phyloP scores from a whole-genome alignment of 2,329 filamentous ascomycete species.

The Sphaerulina populicola region DNA sequence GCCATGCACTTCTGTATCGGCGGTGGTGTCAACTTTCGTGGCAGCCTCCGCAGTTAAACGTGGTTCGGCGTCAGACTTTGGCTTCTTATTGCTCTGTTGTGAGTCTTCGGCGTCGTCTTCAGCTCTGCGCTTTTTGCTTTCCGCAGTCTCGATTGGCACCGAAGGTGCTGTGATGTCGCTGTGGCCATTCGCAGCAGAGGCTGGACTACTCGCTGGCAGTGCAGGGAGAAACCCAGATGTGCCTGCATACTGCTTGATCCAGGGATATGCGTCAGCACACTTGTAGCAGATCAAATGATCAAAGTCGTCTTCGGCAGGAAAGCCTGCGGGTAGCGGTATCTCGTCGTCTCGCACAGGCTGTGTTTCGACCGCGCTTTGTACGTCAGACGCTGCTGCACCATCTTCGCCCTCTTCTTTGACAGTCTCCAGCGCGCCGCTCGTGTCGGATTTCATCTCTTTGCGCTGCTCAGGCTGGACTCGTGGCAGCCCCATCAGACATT shows the following conservation, averaged over 20 bases:
- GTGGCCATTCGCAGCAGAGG: not conserved
- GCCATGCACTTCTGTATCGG: not conserved
- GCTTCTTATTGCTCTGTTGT: slow-evolving; percentile 26
- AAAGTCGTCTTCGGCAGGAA: slow-evolving; percentile 82
- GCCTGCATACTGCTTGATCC: slow-evolving; percentile 83
- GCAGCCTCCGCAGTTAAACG: not conserved
- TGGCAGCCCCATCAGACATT: slow-evolving; percentile 75
- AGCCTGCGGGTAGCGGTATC: slow-evolving; percentile 68
- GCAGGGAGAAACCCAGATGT: slow-evolving; percentile 69
- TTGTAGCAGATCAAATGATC: slow-evolving; percentile 90
- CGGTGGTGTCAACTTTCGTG: not conserved
- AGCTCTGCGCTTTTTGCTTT: slow-evolving; percentile 40
- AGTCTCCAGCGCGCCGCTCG: slow-evolving; percentile 20
- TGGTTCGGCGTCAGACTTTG: slow-evolving; percentile 18
- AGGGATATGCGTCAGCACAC: slow-evolving; percentile 77
- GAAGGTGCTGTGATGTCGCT: not conserved
- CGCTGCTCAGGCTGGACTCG: slow-evolving; percentile 50
- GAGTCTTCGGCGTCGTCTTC: slow-evolving; percentile 32
- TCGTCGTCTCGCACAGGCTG: slow-evolving; percentile 44
- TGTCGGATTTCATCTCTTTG: slow-evolving; percentile 19
- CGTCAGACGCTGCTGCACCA: slow-evolving; percentile 20
- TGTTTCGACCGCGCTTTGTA: slow-evolving; percentile 45
- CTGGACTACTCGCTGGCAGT: slow-evolving; percentile 44
- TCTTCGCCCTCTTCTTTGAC: slow-evolving; percentile 31
- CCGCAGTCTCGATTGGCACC: not conserved